Evolutionary conservation across 139 green algal species (phyloP).

Genomic region (Raphidocelis subcapitata): DNA sequence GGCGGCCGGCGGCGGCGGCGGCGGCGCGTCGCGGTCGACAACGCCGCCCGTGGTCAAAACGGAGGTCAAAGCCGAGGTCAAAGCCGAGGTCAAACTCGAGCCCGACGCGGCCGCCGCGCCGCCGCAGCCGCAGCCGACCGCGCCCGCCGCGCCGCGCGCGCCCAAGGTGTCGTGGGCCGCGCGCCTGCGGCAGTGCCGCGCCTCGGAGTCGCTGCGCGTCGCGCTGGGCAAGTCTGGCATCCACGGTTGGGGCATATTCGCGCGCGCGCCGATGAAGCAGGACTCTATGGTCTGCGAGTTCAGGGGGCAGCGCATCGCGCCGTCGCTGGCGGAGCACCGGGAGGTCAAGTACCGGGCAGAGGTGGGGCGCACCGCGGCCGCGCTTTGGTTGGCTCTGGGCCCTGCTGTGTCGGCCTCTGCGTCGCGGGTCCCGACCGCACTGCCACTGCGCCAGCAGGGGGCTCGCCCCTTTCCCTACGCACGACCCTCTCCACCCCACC

Average conservation of each 20-base stretch:
- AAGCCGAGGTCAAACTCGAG: no score
- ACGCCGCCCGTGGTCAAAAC: background rate
- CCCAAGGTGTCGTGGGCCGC: slow-evolving; percentile 46
- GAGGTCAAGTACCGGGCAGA: slow-evolving; percentile 72
- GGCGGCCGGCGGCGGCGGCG: no score
- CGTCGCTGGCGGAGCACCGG: slow-evolving; percentile 61
- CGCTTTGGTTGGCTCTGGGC: no score
- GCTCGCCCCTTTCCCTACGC: no score
- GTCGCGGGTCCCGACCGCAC: no score
- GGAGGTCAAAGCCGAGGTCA: background rate
- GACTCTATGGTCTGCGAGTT: slow-evolving; percentile 91
- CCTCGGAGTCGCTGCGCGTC: slow-evolving; percentile 57
- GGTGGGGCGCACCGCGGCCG: background rate
- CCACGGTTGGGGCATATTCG: slow-evolving; percentile 90
- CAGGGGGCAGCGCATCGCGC: slow-evolving; percentile 72
- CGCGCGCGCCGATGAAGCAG: slow-evolving; percentile 56
- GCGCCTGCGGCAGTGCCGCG: slow-evolving; percentile 31
- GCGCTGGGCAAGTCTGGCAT: slow-evolving; percentile 87
- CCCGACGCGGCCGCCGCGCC: no score
- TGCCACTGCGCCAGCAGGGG: no score
- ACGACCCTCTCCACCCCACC: no score
- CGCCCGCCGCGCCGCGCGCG: background rate
- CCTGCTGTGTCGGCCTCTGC: no score
- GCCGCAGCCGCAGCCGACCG: no score
- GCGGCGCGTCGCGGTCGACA: slow-evolving; percentile 5